Evolutionary conservation across 2,329 filamentous ascomycete genomes (phyloP), one percentile per base, ranked within the genome.

Genomic region (Furcasterigmium furcatum): DNA sequence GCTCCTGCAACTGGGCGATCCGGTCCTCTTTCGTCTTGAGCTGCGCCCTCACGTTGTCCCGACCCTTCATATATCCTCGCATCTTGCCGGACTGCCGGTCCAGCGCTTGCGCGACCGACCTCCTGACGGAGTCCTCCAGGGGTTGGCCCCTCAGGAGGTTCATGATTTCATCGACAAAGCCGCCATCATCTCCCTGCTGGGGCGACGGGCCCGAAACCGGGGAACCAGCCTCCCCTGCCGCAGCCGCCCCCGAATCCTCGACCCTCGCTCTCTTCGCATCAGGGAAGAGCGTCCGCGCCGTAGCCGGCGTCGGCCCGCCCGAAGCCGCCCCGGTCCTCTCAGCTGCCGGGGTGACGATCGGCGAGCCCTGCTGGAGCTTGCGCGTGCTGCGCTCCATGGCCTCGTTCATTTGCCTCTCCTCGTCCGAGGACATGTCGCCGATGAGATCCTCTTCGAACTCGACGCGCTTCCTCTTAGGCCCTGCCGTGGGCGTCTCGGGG

Each of bases 1-100:
- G 56, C 32, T 58, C 58, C 55, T 71, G 63, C 44, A 76, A 48
- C 43, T 53, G 50, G 4, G 62, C 62, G 35, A 68, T 64, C 42
- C 57, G 60, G n/a, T 57, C 57, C 24, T 92, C 84, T 52, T 83
- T 84, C 5, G 74, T 72, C 57, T 80, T 82, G 27, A 88, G 58
- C 4, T 76, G 77, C 9, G 77, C 62, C n/a, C 87, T 68, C 4
- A 79, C 75, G 7, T 85, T 77, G 48, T 92, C 86, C 3, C 87
- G 71, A 1, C 85, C 85, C 50, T 76, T 76, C 32, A 73, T 71
- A 18, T 87, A 71, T 0, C 87, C 87, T 55, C 77, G 79, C 0
- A 75, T 72, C 43, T 73, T 75, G 43, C 82, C 64, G 14, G 79
- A 76, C 52, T 87, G 74, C 38, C 66, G 76, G 29, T 74, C 70